Evolutionary conservation across 495 filamentous ascomycete genomes (phyloP).

Genomic region (Neurospora africana): DNA sequence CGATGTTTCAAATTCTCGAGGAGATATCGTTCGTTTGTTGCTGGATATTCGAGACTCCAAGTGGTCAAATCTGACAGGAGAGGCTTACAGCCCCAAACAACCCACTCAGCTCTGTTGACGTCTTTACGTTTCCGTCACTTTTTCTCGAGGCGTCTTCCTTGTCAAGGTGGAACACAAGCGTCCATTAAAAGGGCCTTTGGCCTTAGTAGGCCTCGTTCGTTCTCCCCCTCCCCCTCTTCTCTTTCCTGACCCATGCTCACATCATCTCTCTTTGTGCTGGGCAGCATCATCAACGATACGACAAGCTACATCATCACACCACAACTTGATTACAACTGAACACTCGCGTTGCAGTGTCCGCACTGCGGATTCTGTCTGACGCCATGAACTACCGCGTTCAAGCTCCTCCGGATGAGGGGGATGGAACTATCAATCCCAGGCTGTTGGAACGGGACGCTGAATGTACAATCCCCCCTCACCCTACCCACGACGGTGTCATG

Average conservation of each 20-base stretch:
- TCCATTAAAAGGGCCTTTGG: neutral
- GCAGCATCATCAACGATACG: neutral
- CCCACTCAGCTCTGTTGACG: neutral
- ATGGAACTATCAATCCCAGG: neutral
- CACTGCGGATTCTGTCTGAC: neutral
- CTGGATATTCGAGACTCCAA: neutral
- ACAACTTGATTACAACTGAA: neutral
- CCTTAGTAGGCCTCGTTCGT: neutral
- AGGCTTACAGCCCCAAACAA: neutral
- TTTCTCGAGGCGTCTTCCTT: neutral
- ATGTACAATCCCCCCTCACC: neutral
- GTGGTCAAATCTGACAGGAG: neutral
- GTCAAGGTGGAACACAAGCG: neutral
- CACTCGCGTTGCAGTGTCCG: neutral
- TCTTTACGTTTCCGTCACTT: neutral
- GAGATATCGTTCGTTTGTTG: neutral
- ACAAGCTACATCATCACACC: neutral
- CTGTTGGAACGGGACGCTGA: neutral
- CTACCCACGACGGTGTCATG: neutral
- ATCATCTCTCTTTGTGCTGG: neutral
- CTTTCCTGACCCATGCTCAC: neutral
- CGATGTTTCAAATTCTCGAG: neutral
- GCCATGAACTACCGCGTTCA: neutral
- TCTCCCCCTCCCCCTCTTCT: neutral
- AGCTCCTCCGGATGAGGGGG: neutral